Conservation (phyloP, 2,329 filamentous ascomycete species). For the Neofusicoccum laricinum region DNA sequence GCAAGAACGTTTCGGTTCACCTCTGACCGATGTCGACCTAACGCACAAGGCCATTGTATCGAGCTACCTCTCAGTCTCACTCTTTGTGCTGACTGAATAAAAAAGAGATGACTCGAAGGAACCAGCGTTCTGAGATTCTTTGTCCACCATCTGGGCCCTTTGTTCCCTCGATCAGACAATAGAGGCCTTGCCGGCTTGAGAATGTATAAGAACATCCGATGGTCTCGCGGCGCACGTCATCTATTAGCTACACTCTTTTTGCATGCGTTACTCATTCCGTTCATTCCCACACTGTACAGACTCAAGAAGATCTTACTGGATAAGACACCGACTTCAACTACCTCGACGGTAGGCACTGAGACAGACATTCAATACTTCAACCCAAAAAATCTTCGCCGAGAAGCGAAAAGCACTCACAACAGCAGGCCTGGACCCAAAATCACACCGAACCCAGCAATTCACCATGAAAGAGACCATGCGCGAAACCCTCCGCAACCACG, state of each 20-base stretch:
- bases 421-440: background rate
- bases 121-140: background rate
- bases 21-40: background rate
- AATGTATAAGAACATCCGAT: background rate
- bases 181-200: background rate
- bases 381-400: background rate
- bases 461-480: constrained; percentile 5
- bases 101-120: background rate
- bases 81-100: background rate
- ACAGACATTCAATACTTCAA: background rate
- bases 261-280: background rate
- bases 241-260: background rate
- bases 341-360: background rate
- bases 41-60: background rate
- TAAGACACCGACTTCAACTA: background rate
- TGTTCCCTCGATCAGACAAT: background rate
- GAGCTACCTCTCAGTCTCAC: background rate
- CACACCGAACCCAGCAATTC: too few species aligned
- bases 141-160: background rate
- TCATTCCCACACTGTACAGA: background rate
- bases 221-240: background rate
- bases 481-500: background rate
- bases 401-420: background rate
- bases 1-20: background rate
- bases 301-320: background rate